Evolutionary conservation across 768 basidiomycete species (phyloP), one percentile per base, ranked within the genome.

Genomic region (Agaricus sinodeliciosus): DNA sequence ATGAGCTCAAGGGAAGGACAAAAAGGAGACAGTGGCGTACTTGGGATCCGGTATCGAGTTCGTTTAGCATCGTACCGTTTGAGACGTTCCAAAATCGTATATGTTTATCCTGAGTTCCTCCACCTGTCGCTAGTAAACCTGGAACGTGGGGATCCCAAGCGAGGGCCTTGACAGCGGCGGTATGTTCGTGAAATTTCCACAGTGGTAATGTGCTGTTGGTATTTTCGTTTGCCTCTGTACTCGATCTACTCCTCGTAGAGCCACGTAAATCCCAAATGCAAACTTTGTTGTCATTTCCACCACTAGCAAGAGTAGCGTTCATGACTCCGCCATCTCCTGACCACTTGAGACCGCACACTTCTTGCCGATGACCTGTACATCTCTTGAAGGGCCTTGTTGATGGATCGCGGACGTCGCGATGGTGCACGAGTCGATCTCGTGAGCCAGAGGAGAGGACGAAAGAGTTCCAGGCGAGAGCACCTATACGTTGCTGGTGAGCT

Each of bases 261-360:
- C 86, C 88, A 51, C 89, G 77, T 50, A 92, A 70, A 64, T 97
- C 94, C 91, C 94, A 99, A 49, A 99, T 93, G 61, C 91, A 93
- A 15, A 99, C 90, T 71, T 97, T 97, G 71, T 99, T 99, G 69
- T 99, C 95, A 65, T 99, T 99, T 0, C 95, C 95, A 2, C 95
- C 95, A 58, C 88, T 92, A 3, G 95, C 95, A 3, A 99, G 78
- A 27, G 76, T 76, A 7, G 84, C 84, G 0, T 66, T 62, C 0
- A 58, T 64, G 0, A 67, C 63, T 0, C 73, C 74, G 0, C 62
- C 68, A 25, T 75, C 73, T 11, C 77, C 74, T 62, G 86, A 93
- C 95, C 94, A 99, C 54, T 90, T 86, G 41, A 99, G 69, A 3
- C 95, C 95, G 65, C 95, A 99, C 1, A 99, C 94, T 65, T 98